Percentiles rank a stretch among this genome's conserved stretches.
phyloP scores from a whole-genome alignment of 495 filamentous ascomycete species.

The Aspergillus indologenus region DNA sequence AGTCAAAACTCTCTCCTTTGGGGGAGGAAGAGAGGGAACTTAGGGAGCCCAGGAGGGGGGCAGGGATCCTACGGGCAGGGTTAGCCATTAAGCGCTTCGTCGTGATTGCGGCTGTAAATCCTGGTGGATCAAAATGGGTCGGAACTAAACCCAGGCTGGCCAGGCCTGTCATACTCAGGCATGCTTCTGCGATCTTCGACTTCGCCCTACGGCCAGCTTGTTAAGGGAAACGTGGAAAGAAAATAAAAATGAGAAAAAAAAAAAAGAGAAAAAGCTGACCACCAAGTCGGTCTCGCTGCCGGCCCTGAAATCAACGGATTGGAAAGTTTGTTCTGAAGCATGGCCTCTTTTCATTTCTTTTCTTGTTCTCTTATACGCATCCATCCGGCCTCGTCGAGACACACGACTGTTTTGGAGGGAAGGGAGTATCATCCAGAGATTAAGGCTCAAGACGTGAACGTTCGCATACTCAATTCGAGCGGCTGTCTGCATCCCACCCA shows the following conservation, averaged over 20 bases:
- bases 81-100: conserved; percentile 15
- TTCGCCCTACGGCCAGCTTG: not conserved
- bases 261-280: conserved; percentile 10
- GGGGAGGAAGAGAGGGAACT: not conserved
- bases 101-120: conserved; percentile 24
- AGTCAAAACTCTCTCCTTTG: conserved; percentile 9
- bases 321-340: not conserved
- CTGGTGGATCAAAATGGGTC: conserved; percentile 17
- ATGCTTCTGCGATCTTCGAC: conserved; percentile 5
- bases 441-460: not conserved
- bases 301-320: not conserved
- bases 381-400: not conserved
- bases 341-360: not conserved
- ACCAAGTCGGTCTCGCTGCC: not conserved
- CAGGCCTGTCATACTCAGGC: conserved; percentile 10
- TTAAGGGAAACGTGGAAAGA: not conserved
- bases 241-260: not conserved
- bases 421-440: not conserved
- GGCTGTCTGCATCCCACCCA: conserved; percentile 18
- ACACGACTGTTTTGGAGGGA: not conserved
- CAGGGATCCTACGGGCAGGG: conserved; percentile 1
- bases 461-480: conserved; percentile 1
- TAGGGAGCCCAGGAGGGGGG: not conserved
- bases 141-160: conserved; percentile 7
- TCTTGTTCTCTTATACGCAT: not conserved